These are phyloP conservation scores for Prinsepia uniflora DNA, from an alignment of 306 rosid genomes.

Conservation along the genomic window DNA sequence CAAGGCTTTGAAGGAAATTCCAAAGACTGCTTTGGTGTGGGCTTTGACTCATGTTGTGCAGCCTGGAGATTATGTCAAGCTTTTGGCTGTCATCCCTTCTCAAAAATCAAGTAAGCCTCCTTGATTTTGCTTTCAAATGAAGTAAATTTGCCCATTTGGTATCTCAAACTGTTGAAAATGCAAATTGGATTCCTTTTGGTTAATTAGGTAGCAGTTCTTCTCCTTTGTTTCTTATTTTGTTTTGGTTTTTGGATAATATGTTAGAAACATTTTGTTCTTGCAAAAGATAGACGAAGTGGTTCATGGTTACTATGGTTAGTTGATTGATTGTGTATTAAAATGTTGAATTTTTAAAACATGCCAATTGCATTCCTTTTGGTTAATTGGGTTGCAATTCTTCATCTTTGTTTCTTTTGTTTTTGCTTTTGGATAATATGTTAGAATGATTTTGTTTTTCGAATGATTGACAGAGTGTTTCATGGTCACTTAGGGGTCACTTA, in stretches of 20 bases:
- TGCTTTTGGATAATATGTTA: too few relatives aligned
- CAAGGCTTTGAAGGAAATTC: slow-evolving; percentile 71
- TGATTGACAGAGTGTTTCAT: too few relatives aligned
- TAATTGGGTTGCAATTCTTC: too few relatives aligned
- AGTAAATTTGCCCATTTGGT: slow-evolving; percentile 7
- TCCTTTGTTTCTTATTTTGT: not conserved
- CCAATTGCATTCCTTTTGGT: not conserved
- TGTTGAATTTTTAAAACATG: too few relatives aligned
- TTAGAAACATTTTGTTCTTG: too few relatives aligned
- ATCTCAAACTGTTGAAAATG: not conserved
- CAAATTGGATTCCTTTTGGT: not conserved
- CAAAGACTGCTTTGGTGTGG: slow-evolving; percentile 78
- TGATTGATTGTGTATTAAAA: not conserved
- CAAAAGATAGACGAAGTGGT: too few relatives aligned
- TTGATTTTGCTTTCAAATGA: not conserved
- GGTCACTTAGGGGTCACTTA: too few relatives aligned
- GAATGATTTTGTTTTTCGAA: too few relatives aligned
- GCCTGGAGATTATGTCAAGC: slow-evolving; percentile 88
- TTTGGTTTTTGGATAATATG: not conserved
- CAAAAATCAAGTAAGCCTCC: slow-evolving; percentile 49
- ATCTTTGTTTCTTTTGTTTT: not conserved
- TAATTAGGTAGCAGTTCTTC: too few relatives aligned
- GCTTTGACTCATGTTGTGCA: slow-evolving; percentile 96
- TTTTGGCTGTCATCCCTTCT: slow-evolving; percentile 68
- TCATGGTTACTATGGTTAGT: too few relatives aligned